Evolutionary conservation across 305 asterid genomes (phyloP).

Genomic region (Solanum hybrid): DNA sequence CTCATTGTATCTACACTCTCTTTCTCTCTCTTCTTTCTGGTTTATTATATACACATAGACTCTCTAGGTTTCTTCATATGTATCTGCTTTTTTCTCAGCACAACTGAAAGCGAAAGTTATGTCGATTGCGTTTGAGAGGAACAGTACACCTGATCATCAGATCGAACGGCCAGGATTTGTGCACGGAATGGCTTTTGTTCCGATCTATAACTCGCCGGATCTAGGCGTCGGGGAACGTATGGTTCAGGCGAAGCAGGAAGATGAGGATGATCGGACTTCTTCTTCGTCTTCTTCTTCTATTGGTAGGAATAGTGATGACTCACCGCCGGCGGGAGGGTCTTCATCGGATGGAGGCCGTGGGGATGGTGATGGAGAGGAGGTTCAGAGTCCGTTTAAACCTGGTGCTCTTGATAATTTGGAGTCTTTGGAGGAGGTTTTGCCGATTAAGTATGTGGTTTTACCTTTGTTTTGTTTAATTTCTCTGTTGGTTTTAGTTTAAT

Average conservation of each 20-base stretch:
- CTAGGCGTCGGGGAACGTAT: background rate
- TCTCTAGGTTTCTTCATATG: background rate
- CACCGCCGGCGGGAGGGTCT: background rate
- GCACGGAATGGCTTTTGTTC: slow-evolving; percentile 2
- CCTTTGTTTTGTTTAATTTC: background rate
- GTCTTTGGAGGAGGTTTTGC: slow-evolving; percentile 69
- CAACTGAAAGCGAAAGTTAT: background rate
- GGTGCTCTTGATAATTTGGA: slow-evolving; percentile 63
- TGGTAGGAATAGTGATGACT: slow-evolving; percentile 17
- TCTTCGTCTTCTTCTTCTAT: slow-evolving; percentile 12
- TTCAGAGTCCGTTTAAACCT: slow-evolving; percentile 24
- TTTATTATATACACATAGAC: background rate
- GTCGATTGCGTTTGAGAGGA: slow-evolving; percentile 43
- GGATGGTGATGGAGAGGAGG: slow-evolving; percentile 14
- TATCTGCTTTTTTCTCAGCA: background rate
- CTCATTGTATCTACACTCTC: background rate
- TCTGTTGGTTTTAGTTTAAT: background rate
- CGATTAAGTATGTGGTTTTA: slow-evolving; percentile 33
- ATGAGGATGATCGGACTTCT: background rate
- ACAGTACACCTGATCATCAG: slow-evolving; percentile 27
- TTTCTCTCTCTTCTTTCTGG: background rate
- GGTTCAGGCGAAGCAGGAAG: background rate
- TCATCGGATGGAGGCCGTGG: slow-evolving; percentile 23
- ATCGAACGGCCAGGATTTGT: slow-evolving; percentile 26
- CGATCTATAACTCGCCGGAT: slow-evolving; percentile 12